A percentile compares a stretch with the other conserved stretches of the same genome.
Conservation (phyloP, 2,329 filamentous ascomycete genomes). For the Xylariaceae sp. region DNA sequence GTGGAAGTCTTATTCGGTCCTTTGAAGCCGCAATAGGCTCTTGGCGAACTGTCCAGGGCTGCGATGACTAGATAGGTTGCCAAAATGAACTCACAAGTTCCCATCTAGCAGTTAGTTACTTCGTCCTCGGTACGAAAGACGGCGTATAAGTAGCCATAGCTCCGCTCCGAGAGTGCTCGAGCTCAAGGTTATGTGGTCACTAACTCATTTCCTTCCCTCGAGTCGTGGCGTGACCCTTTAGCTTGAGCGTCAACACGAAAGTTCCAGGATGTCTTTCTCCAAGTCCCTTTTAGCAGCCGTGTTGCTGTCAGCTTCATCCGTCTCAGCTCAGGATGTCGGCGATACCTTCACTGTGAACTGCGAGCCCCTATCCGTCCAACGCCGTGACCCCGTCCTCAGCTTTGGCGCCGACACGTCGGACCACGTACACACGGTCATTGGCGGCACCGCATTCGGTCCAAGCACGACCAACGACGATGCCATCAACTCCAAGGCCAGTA, state of each 20-base stretch:
- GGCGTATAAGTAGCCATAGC: conserved; percentile 4
- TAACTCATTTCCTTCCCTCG: neutral
- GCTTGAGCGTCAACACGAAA: neutral
- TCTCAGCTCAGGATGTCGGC: conserved; percentile 9
- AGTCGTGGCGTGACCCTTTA: neutral
- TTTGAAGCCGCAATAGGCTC: neutral
- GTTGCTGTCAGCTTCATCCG: conserved; percentile 9
- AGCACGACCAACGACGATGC: conserved; percentile 8
- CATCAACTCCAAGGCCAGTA: conserved; percentile 10
- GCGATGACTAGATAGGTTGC: too few relatives aligned
- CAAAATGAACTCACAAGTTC: too few relatives aligned
- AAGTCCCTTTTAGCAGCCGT: conserved; percentile 8
- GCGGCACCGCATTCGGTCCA: conserved; percentile 10
- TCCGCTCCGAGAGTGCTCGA: neutral
- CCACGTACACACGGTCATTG: conserved; percentile 11
- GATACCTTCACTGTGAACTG: conserved; percentile 17
- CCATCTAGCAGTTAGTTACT: neutral
- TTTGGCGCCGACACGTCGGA: conserved; percentile 10
- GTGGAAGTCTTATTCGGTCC: neutral
- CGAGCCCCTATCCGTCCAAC: conserved; percentile 7
- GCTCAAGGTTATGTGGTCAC: neutral
- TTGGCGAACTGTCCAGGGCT: neutral
- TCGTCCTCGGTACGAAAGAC: neutral
- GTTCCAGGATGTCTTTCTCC: conserved; percentile 8
- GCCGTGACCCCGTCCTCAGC: conserved; percentile 11